These are phyloP conservation scores for Pseudocercospora cruenta DNA, from an alignment of 2,329 filamentous ascomycete genomes.

Conservation along the genomic window DNA sequence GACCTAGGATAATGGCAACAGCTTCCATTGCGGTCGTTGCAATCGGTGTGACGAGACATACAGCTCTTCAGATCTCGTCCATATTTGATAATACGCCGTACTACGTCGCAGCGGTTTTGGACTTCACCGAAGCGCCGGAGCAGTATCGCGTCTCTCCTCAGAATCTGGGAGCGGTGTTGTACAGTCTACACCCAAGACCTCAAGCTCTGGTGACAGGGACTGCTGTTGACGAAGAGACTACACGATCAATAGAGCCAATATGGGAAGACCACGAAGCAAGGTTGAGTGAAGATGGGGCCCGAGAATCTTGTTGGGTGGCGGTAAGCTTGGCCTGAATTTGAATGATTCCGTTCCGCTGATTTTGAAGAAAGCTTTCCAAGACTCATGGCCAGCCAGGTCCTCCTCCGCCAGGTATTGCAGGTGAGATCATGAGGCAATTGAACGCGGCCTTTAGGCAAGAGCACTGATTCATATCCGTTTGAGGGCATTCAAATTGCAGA, in stretches of 20 bases:
- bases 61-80: background rate
- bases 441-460: slow-evolving; percentile 1
- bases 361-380: slow-evolving; percentile 9
- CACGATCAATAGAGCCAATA: background rate
- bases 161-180: slow-evolving; percentile 11
- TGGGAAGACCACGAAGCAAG: slow-evolving; percentile 13
- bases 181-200: slow-evolving; percentile 5
- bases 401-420: slow-evolving; percentile 4
- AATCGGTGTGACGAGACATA: background rate
- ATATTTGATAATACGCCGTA: slow-evolving; percentile 9
- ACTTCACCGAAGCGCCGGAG: slow-evolving; percentile 4
- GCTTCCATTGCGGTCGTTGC: slow-evolving; percentile 2
- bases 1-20: background rate
- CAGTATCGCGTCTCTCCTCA: background rate
- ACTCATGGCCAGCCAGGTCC: slow-evolving; percentile 9
- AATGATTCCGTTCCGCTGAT: too few relatives aligned
- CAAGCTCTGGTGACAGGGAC: slow-evolving; percentile 7
- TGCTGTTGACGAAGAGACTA: slow-evolving; percentile 1
- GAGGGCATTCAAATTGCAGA: too few relatives aligned
- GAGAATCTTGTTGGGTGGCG: slow-evolving; percentile 7
- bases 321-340: too few relatives aligned
- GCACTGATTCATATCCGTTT: background rate
- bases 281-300: background rate
- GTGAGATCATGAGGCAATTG: slow-evolving; percentile 13
- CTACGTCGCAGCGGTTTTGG: slow-evolving; percentile 8